Conservation (phyloP, 257 asterid genomes). For the Linderniella brevidens region DNA sequence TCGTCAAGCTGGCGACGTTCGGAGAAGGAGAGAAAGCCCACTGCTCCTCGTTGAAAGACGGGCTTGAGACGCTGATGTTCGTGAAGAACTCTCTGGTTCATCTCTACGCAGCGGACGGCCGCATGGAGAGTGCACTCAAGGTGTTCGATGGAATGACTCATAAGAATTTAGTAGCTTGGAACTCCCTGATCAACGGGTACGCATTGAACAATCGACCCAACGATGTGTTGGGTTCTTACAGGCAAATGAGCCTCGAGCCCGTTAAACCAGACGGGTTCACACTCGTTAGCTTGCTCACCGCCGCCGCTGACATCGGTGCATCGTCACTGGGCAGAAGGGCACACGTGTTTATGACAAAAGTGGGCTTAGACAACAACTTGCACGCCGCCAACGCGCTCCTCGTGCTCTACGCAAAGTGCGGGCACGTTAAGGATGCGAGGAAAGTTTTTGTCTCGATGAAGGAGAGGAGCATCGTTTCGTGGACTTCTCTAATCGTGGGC, state of each 20-base stretch:
- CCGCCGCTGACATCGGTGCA: slow-evolving; percentile 70
- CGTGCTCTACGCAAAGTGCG: slow-evolving; percentile 64
- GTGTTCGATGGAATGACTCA: slow-evolving; percentile 45
- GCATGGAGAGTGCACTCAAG: slow-evolving; percentile 36
- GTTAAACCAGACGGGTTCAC: slow-evolving; percentile 74
- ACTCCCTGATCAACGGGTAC: slow-evolving; percentile 50
- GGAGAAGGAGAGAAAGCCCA: slow-evolving; percentile 67
- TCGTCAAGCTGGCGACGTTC: slow-evolving; percentile 32
- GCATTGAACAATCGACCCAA: slow-evolving; percentile 55
- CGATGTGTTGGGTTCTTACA: slow-evolving; percentile 36
- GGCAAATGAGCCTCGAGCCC: slow-evolving; percentile 29
- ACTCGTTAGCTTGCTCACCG: slow-evolving; percentile 65
- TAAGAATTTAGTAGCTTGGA: slow-evolving; percentile 68
- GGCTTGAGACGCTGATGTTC: slow-evolving; percentile 51
- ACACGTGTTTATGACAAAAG: slow-evolving; percentile 46
- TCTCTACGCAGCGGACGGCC: slow-evolving; percentile 55
- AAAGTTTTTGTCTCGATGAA: slow-evolving; percentile 44
- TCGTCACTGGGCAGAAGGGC: slow-evolving; percentile 57
- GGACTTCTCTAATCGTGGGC: slow-evolving; percentile 60
- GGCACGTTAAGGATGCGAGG: slow-evolving; percentile 42
- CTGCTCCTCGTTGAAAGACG: slow-evolving; percentile 37
- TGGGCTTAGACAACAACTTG: slow-evolving; percentile 44
- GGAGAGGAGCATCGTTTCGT: slow-evolving; percentile 46
- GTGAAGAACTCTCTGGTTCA: slow-evolving; percentile 70
- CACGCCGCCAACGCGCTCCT: slow-evolving; percentile 55